Evolutionary conservation across 495 filamentous ascomycete genomes (phyloP).

Genomic region (Xylaria cubensis): DNA sequence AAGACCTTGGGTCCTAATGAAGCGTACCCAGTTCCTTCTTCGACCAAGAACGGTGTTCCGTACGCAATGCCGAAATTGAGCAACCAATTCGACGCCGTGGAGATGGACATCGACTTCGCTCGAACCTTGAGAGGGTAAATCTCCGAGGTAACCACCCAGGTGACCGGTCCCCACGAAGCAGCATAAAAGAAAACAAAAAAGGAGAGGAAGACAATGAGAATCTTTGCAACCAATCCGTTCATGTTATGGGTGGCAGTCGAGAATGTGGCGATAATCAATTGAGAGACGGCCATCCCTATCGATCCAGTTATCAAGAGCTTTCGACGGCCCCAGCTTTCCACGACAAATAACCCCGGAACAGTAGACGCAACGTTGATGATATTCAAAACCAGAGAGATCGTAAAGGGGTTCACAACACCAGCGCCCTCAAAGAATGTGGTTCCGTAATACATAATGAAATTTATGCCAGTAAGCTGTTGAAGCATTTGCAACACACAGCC

Average conservation of each 20-base stretch:
- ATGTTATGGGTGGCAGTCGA: slow-evolving; percentile 59
- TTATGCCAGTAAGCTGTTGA: slow-evolving; percentile 64
- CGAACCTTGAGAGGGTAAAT: slow-evolving; percentile 83
- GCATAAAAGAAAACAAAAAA: slow-evolving; percentile 89
- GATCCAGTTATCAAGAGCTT: slow-evolving; percentile 75
- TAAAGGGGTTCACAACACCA: slow-evolving; percentile 68
- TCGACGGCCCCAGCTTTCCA: slow-evolving; percentile 79
- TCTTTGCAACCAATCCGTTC: slow-evolving; percentile 61
- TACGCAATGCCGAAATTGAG: slow-evolving; percentile 84
- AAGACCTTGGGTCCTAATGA: slow-evolving; percentile 76
- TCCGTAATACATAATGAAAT: slow-evolving; percentile 76
- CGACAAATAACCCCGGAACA: slow-evolving; percentile 73
- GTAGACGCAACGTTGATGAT: slow-evolving; percentile 79
- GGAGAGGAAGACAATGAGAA: slow-evolving; percentile 78
- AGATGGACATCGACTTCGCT: slow-evolving; percentile 81
- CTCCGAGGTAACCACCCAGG: slow-evolving; percentile 85
- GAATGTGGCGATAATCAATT: slow-evolving; percentile 75
- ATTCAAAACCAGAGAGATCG: slow-evolving; percentile 75
- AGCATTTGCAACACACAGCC: slow-evolving; percentile 65
- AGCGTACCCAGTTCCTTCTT: slow-evolving; percentile 64
- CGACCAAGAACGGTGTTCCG: slow-evolving; percentile 79
- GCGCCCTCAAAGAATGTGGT: slow-evolving; percentile 77
- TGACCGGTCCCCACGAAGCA: slow-evolving; percentile 78
- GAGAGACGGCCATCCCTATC: slow-evolving; percentile 74
- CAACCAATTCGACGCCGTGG: slow-evolving; percentile 79